Base-by-base conservation (phyloP, 805 yeast species). In the Candida mattraensis region DNA sequence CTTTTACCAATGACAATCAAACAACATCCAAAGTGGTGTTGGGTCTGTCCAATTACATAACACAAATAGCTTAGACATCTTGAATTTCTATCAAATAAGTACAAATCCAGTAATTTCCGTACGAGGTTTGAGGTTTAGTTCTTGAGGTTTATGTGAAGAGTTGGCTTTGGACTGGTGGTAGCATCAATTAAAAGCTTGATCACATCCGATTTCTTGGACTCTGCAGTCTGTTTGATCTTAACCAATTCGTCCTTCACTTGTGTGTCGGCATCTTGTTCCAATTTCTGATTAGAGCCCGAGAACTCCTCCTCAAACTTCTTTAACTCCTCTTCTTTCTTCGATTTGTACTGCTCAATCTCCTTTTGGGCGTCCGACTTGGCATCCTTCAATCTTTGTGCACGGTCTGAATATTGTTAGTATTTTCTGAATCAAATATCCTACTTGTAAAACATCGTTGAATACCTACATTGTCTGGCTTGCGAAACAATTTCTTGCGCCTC, bases 401-500 rank as follows among this genome's bases (percentile, higher is more conserved):
- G 87, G 69, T 83, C 78, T 71, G 28, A 24, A 12, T 12, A n/a
- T 4, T 6, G 47, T 51, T 44, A 46, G 51, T 47, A 40, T 11
- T 13, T 3, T 9, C 5, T 19, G 24, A 4, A 20, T 7, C 5
- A 12, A 5, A 12, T 35, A 9, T 18, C 15, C 20, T 7, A 14
- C 11, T 20, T 21, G 26, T 11, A 13, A 18, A n/a, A n/a, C n/a
- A n/a, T n/a, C n/a, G n/a, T n/a, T n/a, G n/a, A n/a, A 12, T 5
- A 75, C 77, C 59, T 72, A 72, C 82, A 87, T 53, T 81, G 75
- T 72, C 98, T 86, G 16, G 99, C 97, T 60, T 84, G 83, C 54
- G 89, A 75, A 44, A 93, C 98, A 47, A 89, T 85, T 52, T 82
- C 89, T 53, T 95, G 97, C n/a, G 99, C 98, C 55, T 87, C 91